These are phyloP conservation scores for Melampsora americana DNA, from an alignment of 1,284 basidiomycete species.

Conservation along the genomic window DNA sequence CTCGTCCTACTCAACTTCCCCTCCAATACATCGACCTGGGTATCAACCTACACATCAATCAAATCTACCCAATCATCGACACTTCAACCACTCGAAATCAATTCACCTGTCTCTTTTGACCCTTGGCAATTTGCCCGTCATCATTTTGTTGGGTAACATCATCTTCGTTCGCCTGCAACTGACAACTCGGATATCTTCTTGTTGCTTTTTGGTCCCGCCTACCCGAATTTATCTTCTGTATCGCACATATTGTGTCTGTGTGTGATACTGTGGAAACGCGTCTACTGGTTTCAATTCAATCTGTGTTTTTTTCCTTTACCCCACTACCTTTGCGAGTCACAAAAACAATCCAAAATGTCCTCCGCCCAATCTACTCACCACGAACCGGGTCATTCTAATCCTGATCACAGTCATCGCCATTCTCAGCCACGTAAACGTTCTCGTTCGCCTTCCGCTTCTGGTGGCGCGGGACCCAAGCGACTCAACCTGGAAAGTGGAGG, in stretches of 20 bases:
- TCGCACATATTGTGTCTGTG: background rate
- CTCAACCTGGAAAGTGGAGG: constrained; percentile 13
- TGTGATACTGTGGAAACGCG: background rate
- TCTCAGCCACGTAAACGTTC: constrained; percentile 26
- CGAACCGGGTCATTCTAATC: background rate
- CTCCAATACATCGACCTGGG: background rate
- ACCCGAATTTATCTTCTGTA: background rate
- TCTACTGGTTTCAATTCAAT: background rate
- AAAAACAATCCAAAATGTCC: constrained; percentile 21
- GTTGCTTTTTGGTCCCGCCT: constrained; percentile 1
- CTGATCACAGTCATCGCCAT: background rate
- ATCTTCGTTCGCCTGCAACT: background rate
- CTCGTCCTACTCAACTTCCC: background rate
- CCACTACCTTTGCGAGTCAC: background rate
- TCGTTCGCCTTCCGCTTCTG: constrained; percentile 11
- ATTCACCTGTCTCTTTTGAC: background rate
- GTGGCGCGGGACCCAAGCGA: constrained; percentile 15
- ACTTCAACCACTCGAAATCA: background rate
- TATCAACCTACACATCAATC: background rate
- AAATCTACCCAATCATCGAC: background rate
- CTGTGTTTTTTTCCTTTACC: background rate
- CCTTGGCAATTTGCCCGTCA: background rate
- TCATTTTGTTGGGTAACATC: background rate
- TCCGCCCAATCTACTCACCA: constrained; percentile 1
- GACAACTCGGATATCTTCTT: background rate